These are phyloP conservation scores for Drosera spatulata DNA, from an alignment of 179 eudicot genomes.

Conservation along the genomic window DNA sequence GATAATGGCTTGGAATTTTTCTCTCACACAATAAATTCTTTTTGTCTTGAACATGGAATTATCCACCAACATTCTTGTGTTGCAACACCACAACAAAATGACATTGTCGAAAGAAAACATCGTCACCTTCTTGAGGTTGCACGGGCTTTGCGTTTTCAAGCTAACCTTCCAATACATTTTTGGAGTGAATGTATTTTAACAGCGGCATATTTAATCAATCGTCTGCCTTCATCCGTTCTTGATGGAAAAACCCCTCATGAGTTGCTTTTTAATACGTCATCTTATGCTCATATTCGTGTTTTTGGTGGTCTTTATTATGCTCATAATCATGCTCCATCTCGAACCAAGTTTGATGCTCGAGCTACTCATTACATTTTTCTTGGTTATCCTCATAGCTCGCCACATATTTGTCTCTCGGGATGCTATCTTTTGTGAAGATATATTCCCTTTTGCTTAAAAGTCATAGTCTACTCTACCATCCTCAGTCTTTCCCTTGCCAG, in stretches of 20 bases:
- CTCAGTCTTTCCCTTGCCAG: too few species aligned
- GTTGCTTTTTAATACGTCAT: background rate
- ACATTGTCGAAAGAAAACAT: background rate
- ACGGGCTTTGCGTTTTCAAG: background rate
- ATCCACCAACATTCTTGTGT: background rate
- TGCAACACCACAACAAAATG: background rate
- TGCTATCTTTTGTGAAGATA: background rate
- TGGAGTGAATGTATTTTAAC: constrained; percentile 1
- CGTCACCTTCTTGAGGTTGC: background rate
- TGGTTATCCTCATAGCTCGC: background rate
- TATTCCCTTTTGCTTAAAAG: background rate
- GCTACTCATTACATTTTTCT: background rate
- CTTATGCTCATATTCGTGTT: background rate
- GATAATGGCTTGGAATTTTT: background rate
- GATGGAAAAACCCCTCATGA: background rate
- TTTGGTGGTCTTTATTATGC: background rate
- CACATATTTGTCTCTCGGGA: background rate
- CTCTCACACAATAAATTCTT: background rate
- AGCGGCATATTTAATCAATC: background rate
- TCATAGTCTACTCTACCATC: too few species aligned
- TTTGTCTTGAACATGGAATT: background rate
- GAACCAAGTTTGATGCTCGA: background rate
- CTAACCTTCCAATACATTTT: background rate
- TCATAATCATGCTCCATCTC: too few species aligned
- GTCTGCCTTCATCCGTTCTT: background rate